Base-by-base conservation (phyloP, 2,329 filamentous ascomycete species). In the Alternaria infectoria region DNA sequence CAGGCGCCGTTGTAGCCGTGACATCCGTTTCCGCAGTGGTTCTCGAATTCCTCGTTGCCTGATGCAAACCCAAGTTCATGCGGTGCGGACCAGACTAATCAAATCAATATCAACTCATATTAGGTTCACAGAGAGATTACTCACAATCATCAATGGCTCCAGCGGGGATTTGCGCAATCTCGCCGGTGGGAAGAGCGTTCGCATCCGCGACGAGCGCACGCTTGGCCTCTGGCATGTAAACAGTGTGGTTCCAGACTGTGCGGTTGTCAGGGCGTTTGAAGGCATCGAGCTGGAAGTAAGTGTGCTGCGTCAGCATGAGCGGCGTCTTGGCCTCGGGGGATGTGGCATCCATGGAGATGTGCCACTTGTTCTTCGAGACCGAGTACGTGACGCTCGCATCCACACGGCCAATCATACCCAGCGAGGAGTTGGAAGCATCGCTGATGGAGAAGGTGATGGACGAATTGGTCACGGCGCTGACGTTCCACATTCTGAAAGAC, bases 241-340 rank as follows among this genome's bases (percentile, higher is more conserved):
- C 50, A 8, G 75, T 77, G 63, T 78, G 76, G 62, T 77, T 75
- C 76, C 76, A 78, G 57, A 78, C 56, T 1, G 70, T 77, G 25
- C 75, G 62, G 59, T 72, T 77, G 43, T 72, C 66, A 1, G 74
- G 73, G 59, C 74, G 73, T 32, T 66, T 71, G 59, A 76, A 78
- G 6, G 74, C 76, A 64, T 78, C 76, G 15, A 78, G 74, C 64
- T 78, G 75, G 66, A 77, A 78, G 65, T 78, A 78, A 8, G 76
- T 78, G 61, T 78, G 76, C 64, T 78, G 76, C 6, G 76, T 78
- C 51, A 75, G 67, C 74, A 74, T 74, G 45, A 78, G 68, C 3
- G 75, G 75, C 10, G 73, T 77, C 69, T 68, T 74, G 5, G 59
- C 57, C 23, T 77, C 70, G 2, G 69, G 71, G 2, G 76, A 77